Base-by-base conservation (phyloP, 768 basidiomycete species). In the Paxillus ammoniavirescens region DNA sequence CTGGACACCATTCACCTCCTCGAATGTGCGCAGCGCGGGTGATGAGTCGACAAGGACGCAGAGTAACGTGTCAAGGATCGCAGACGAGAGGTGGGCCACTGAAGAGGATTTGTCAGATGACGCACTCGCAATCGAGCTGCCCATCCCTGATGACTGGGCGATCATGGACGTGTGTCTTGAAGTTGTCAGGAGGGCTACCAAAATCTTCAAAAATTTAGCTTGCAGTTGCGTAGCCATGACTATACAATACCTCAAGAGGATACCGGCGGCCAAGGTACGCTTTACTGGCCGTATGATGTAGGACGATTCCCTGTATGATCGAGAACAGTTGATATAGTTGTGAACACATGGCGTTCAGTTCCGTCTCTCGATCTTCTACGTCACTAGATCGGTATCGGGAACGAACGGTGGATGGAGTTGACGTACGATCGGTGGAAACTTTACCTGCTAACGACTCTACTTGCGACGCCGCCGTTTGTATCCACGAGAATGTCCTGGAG, bases 41-140 rank as follows among this genome's bases (percentile, higher is more conserved):
- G 91, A 79, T 1, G 89, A 84, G 67, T 98, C 95, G 13, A 96
- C 95, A n/a, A 98, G 77, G 30, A 93, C 78, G 59, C 91, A 93
- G 15, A 94, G 75, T 5, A 98, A 71, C 0, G 92, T 91, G 63
- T 98, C 95, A 17, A 98, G 75, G 8, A 91, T 75, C 9, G 80
- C 75, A 2, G 89, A 88, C 2, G 89, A 83, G n/a, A 95, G 77
- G 51, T 81, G 75, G 10, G 72, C 62, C 36, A 55, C 33, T 5
- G 62, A 57, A 5, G 50, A 31, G 8, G 62, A 42, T 30, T 60
- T 68, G 28, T 56, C 61, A 14, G 73, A 65, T 17, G 71, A 58
- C 7, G 14, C 7, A 15, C 23, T 45, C 2, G 37, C 28, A 43
- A 17, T 36, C 6, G 55, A 50, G 38, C 38, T 46, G n/a, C 52